Conservation (phyloP, 139 green algal genomes). For the Picochlorum sp. region DNA sequence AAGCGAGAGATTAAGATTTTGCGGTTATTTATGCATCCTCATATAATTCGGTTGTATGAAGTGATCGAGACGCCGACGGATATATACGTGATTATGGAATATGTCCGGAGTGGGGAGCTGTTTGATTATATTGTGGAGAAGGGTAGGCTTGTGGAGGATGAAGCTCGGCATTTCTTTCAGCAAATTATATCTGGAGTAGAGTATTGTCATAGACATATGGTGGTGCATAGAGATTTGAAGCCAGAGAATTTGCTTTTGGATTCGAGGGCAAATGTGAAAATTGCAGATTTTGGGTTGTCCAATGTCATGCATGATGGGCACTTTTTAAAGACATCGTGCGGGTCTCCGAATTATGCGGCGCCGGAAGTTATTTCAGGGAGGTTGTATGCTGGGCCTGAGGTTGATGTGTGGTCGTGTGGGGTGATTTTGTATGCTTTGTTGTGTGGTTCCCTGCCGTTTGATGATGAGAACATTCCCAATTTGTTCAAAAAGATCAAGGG, state of each 20-base stretch:
- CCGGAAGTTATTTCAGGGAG: constrained; percentile 96
- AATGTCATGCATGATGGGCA: constrained; percentile 99
- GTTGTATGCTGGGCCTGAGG: constrained; percentile 95
- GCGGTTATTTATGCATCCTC: constrained; percentile 97
- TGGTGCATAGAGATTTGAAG: constrained; percentile 84
- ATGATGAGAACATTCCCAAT: constrained; percentile 99
- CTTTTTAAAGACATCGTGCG: constrained; percentile 97
- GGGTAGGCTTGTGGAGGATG: constrained; percentile 90
- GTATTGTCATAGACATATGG: constrained; percentile 97
- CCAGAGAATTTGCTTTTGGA: constrained; percentile 98
- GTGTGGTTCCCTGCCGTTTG: constrained; percentile 95
- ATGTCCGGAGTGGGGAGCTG: constrained; percentile 92
- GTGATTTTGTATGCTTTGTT: constrained; percentile 99
- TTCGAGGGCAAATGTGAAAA: constrained; percentile 80
- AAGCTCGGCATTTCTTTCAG: constrained; percentile 98
- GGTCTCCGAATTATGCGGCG: constrained; percentile 96
- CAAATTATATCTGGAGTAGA: constrained; percentile 95
- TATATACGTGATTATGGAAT: constrained; percentile 99
- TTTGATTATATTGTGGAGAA: constrained; percentile 99
- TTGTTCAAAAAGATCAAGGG: constrained; percentile 99
- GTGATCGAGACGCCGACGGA: constrained; percentile 94
- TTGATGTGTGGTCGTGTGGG: constrained; percentile 98
- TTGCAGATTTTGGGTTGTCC: constrained; percentile 92
- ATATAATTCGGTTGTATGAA: constrained; percentile 99
- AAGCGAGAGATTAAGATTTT: constrained; percentile 94